phyloP scores from a whole-genome alignment of 2,329 filamentous ascomycete species.

The Epichloe typhina region DNA sequence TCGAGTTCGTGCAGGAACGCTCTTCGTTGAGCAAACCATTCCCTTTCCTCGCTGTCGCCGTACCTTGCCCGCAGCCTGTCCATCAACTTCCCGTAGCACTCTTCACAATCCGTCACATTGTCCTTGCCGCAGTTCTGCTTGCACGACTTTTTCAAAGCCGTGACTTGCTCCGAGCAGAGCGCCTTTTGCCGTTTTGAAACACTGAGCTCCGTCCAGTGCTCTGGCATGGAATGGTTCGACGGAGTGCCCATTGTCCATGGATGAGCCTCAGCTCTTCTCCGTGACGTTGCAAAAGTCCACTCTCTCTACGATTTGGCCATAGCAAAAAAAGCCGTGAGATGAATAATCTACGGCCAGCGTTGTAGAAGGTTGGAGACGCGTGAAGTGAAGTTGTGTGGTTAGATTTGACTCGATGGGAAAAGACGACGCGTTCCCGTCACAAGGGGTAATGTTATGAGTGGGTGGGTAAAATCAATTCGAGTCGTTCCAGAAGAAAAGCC shows the following conservation, averaged over 20 bases:
- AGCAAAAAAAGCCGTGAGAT: neutral
- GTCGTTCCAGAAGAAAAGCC: too few species aligned
- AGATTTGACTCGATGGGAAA: too few species aligned
- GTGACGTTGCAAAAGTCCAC: neutral
- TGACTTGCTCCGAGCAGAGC: constrained; percentile 28
- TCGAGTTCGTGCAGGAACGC: constrained; percentile 38
- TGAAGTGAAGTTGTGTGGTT: too few species aligned
- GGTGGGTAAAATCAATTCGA: too few species aligned
- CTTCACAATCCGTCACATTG: constrained; percentile 31
- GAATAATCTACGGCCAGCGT: too few species aligned
- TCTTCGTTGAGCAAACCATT: constrained; percentile 40
- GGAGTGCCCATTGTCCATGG: constrained; percentile 14
- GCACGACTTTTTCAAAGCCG: constrained; percentile 30
- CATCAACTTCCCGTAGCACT: constrained; percentile 35
- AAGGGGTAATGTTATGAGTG: too few species aligned
- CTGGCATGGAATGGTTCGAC: constrained; percentile 18
- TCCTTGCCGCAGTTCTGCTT: constrained; percentile 27
- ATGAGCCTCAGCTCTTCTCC: neutral
- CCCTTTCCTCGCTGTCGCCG: constrained; percentile 20
- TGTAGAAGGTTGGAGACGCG: too few species aligned
- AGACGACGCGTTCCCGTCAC: too few species aligned
- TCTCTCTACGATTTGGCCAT: neutral
- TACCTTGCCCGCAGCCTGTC: constrained; percentile 29
- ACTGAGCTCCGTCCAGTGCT: constrained; percentile 27
- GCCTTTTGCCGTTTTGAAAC: constrained; percentile 18